Evolutionary conservation across 106 monocot species (phyloP).

Genomic region (Vanilla planifolia): DNA sequence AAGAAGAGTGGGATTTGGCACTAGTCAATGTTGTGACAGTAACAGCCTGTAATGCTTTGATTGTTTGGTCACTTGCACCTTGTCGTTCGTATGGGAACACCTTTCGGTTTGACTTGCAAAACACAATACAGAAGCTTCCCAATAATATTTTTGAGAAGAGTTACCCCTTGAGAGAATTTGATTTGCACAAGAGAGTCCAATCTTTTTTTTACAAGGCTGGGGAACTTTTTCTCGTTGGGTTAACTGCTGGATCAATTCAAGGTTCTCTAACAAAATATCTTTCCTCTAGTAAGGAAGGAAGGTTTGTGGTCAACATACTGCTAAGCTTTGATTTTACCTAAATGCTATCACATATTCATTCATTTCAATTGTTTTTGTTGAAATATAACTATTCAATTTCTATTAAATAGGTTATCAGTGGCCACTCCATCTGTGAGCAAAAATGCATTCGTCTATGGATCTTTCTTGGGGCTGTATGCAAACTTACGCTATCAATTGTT

Average conservation of each 20-base stretch:
- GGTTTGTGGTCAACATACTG: constrained; percentile 24
- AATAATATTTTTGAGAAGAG: constrained; percentile 95
- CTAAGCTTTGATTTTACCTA: constrained; percentile 1
- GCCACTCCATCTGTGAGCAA: constrained; percentile 63
- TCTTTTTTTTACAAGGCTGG: constrained; percentile 88
- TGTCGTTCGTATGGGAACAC: constrained; percentile 95
- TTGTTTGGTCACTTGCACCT: constrained; percentile 94
- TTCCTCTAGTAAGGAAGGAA: constrained; percentile 49
- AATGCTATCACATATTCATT: neutral
- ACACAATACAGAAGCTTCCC: constrained; percentile 90
- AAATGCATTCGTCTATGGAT: constrained; percentile 89
- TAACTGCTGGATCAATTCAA: constrained; percentile 65
- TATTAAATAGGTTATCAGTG: constrained; percentile 62
- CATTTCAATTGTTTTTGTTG: neutral
- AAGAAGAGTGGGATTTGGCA: constrained; percentile 93
- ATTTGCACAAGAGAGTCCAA: constrained; percentile 73
- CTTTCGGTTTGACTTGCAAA: constrained; percentile 85
- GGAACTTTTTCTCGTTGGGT: constrained; percentile 68
- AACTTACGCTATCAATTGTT: constrained; percentile 84
- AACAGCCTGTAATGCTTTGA: constrained; percentile 76
- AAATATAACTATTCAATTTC: neutral
- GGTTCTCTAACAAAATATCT: constrained; percentile 59
- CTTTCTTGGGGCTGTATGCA: constrained; percentile 96
- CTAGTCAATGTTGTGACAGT: constrained; percentile 74
- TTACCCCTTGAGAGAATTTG: constrained; percentile 88